phyloP scores from a whole-genome alignment of 1,284 basidiomycete species.

The Leccinum pachyderme region DNA sequence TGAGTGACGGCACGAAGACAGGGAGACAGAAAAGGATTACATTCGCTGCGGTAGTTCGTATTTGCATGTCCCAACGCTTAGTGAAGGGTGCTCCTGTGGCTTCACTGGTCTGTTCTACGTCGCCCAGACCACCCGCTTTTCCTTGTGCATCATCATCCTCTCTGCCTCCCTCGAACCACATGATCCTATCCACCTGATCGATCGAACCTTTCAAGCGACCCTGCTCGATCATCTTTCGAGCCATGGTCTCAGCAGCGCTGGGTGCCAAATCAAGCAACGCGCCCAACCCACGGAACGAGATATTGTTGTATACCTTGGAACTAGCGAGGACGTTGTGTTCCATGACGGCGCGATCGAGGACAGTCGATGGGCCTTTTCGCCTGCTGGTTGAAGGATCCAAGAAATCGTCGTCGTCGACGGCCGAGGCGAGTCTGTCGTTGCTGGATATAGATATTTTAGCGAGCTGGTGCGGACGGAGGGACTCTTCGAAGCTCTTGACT shows the following conservation, averaged over 20 bases:
- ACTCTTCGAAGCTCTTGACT: conserved; percentile 85
- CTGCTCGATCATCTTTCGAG: conserved; percentile 95
- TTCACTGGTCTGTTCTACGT: conserved; percentile 78
- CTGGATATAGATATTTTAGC: conserved; percentile 84
- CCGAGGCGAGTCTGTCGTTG: conserved; percentile 71
- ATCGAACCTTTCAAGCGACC: conserved; percentile 87
- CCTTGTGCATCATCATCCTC: conserved; percentile 90
- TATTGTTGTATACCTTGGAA: conserved; percentile 93
- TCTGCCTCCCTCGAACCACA: conserved; percentile 82
- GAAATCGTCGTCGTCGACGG: conserved; percentile 53
- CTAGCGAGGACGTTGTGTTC: conserved; percentile 97
- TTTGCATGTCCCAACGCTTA: conserved; percentile 90
- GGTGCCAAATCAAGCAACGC: conserved; percentile 83
- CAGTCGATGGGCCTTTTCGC: conserved; percentile 85
- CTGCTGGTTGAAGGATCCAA: conserved; percentile 60
- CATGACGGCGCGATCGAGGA: conserved; percentile 97
- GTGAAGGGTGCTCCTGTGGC: conserved; percentile 87
- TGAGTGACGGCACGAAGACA: conserved; percentile 5
- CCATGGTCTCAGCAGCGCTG: conserved; percentile 90
- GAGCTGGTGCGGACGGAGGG: conserved; percentile 89
- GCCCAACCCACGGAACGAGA: conserved; percentile 87
- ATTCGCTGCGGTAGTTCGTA: conserved; percentile 80
- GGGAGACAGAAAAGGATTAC: conserved; percentile 41
- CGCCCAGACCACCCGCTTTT: conserved; percentile 88
- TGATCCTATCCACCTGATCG: conserved; percentile 90